Base-by-base conservation (phyloP, 1,139 yeast genomes). In the Meyerozyma carpophila region DNA sequence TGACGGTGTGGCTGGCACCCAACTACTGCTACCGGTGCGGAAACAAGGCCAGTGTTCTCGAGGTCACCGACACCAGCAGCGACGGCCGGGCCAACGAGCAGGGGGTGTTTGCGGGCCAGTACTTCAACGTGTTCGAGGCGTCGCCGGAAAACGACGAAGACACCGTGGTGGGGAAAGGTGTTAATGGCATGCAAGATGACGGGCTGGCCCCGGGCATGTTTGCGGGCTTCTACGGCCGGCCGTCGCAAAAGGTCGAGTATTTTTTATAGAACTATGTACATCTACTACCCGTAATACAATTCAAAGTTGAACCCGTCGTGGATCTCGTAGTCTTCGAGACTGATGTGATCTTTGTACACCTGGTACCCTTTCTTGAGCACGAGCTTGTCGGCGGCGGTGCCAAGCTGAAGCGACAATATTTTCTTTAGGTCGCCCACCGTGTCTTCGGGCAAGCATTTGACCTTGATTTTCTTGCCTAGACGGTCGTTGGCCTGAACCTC, bases 1-100 rank as follows among this genome's bases (percentile, higher is more conserved):
- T 95, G 37, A 94, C 98, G 0, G 98, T 94, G 11, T 94, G 98
- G 98, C 84, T 95, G 1, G 98, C 98, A 0, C 99, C 98, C 0
- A 93, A 93, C 59, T 93, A 93, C 61, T 94, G 98, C 62, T 94
- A 93, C 59, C 66, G 98, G 50, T 93, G 98, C 66, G 98, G 98
- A 2, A 94, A 93, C 58, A 86, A 89, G 57, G 98, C 98, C 2
- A 87, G 96, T 32, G 91, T 94, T 7, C 70, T 94, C 52, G 97
- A 94, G 61, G 81, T 93, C 5, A 46, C 56, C 28, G 64, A 67
- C 49, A 57, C 71, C 4, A 63, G 61, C 48, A 65, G 63, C 48
- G 64, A 59, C n/a, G 48, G 49, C 41, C 41, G 46, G 41, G 52
- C 53, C 36, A 47, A 50, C 32, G 49, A 50, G 77, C 46, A 75